Conservation (phyloP, 2,329 filamentous ascomycete genomes). For the Talaromyces sp. region DNA sequence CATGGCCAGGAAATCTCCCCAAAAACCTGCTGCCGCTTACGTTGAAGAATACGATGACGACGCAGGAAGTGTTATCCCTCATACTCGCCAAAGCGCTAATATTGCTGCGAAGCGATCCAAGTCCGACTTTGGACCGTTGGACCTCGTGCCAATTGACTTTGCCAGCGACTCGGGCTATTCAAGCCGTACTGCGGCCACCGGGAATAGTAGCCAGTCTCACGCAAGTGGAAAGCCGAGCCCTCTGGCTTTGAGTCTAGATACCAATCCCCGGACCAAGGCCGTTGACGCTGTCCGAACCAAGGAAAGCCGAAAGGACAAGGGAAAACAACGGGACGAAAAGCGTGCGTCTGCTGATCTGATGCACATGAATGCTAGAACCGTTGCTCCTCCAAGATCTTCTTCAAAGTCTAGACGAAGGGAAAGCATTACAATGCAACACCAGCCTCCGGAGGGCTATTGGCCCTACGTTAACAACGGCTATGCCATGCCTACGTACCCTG, state of each 20-base stretch:
- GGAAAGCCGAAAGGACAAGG: conserved; percentile 28
- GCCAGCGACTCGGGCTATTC: conserved; percentile 60
- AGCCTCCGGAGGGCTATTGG: conserved; percentile 23
- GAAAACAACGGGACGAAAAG: conserved; percentile 22
- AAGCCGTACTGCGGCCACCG: conserved; percentile 51
- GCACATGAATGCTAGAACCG: conserved; percentile 26
- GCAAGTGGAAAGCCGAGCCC: conserved; percentile 38
- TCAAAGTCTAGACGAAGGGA: conserved; percentile 31
- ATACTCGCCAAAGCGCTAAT: conserved; percentile 47
- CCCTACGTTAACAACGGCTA: conserved; percentile 27
- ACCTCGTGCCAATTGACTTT: conserved; percentile 38
- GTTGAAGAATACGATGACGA: conserved; percentile 47
- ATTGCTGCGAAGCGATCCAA: conserved; percentile 45
- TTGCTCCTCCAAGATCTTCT: conserved; percentile 25
- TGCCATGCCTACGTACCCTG: conserved; percentile 17
- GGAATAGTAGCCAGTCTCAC: conserved; percentile 46
- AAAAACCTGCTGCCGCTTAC: conserved; percentile 29
- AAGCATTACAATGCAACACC: conserved; percentile 22
- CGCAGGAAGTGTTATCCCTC: conserved; percentile 36
- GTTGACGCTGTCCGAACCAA: conserved; percentile 20
- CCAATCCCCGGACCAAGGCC: conserved; percentile 17
- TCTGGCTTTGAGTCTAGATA: conserved; percentile 32
- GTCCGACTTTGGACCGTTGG: conserved; percentile 32
- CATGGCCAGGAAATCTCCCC: conserved; percentile 36
- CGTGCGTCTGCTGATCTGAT: conserved; percentile 29